phyloP scores from a whole-genome alignment of 257 asterid species.

The Linderniella brevidens region DNA sequence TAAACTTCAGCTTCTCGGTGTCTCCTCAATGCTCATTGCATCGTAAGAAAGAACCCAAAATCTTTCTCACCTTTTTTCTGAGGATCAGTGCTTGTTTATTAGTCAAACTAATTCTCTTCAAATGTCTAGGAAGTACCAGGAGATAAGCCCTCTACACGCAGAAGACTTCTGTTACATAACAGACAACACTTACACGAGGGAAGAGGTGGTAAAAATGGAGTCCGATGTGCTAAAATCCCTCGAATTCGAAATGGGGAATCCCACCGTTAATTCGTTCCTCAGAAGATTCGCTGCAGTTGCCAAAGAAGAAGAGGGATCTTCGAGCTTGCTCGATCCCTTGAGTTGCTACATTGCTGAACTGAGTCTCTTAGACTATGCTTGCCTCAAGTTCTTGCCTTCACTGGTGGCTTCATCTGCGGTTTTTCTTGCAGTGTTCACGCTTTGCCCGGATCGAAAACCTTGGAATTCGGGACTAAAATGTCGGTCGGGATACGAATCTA shows the following conservation, averaged over 20 bases:
- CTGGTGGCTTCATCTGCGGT: slow-evolving; percentile 60
- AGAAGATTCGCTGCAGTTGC: slow-evolving; percentile 41
- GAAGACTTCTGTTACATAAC: slow-evolving; percentile 66
- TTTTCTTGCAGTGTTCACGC: slow-evolving; percentile 54
- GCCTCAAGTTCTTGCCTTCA: slow-evolving; percentile 66
- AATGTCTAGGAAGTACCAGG: slow-evolving; percentile 62
- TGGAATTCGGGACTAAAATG: slow-evolving; percentile 34
- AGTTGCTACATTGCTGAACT: slow-evolving; percentile 65
- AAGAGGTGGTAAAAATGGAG: slow-evolving; percentile 74
- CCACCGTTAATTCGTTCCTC: slow-evolving; percentile 66
- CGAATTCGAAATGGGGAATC: slow-evolving; percentile 73
- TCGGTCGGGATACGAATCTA: slow-evolving; percentile 41
- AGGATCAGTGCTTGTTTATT: no score
- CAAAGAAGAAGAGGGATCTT: slow-evolving; percentile 37
- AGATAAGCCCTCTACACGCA: slow-evolving; percentile 63
- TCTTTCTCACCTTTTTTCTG: no score
- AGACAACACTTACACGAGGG: slow-evolving; percentile 48
- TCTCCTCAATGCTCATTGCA: slow-evolving; percentile 90
- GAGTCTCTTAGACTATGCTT: slow-evolving; percentile 53
- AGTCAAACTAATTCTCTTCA: no score
- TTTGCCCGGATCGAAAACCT: slow-evolving; percentile 38
- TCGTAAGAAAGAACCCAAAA: slow-evolving; percentile 52
- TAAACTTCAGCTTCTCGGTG: slow-evolving; percentile 79
- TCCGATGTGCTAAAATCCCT: slow-evolving; percentile 58
- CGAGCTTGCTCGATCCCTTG: slow-evolving; percentile 48